These are phyloP conservation scores for Ramalina intermedia DNA, from an alignment of 495 filamentous ascomycete species.

Conservation along the genomic window DNA sequence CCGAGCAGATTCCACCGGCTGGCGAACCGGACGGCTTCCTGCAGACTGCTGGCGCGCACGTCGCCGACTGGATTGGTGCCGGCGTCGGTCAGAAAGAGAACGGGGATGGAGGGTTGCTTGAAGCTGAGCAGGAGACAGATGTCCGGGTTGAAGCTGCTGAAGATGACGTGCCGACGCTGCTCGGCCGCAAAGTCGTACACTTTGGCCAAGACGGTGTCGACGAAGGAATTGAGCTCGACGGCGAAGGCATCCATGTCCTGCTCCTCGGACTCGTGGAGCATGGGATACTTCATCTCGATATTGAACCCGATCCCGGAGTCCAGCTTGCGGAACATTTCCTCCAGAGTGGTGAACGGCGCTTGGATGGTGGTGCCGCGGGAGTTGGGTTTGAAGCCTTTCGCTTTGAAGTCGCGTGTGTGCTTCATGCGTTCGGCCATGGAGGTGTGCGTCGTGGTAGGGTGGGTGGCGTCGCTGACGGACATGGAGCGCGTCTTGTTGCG, in stretches of 20 bases:
- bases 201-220: slow-evolving; percentile 78
- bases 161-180: slow-evolving; percentile 71
- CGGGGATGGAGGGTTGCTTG: slow-evolving; percentile 91
- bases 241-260: slow-evolving; percentile 97
- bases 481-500: slow-evolving; percentile 34
- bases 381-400: slow-evolving; percentile 90
- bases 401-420: slow-evolving; percentile 87
- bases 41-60: slow-evolving; percentile 78
- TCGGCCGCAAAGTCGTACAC: slow-evolving; percentile 55
- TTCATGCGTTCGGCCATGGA: slow-evolving; percentile 86
- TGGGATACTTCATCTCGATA: slow-evolving; percentile 98
- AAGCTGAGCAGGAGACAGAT: slow-evolving; percentile 86
- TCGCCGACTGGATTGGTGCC: slow-evolving; percentile 66
- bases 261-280: slow-evolving; percentile 85
- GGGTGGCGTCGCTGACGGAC: slow-evolving; percentile 37
- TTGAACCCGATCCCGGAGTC: slow-evolving; percentile 81
- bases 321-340: slow-evolving; percentile 79
- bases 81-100: slow-evolving; percentile 87
- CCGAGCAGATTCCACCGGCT: slow-evolving; percentile 88
- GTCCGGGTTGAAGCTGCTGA: slow-evolving; percentile 93
- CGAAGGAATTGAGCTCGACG: slow-evolving; percentile 92
- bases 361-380: slow-evolving; percentile 87
- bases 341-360: slow-evolving; percentile 82
- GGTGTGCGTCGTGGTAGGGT: slow-evolving; percentile 27
- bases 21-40: slow-evolving; percentile 91